Base-by-base conservation (phyloP, 1,139 yeast genomes). In the Trichomonascaceae sp. region DNA sequence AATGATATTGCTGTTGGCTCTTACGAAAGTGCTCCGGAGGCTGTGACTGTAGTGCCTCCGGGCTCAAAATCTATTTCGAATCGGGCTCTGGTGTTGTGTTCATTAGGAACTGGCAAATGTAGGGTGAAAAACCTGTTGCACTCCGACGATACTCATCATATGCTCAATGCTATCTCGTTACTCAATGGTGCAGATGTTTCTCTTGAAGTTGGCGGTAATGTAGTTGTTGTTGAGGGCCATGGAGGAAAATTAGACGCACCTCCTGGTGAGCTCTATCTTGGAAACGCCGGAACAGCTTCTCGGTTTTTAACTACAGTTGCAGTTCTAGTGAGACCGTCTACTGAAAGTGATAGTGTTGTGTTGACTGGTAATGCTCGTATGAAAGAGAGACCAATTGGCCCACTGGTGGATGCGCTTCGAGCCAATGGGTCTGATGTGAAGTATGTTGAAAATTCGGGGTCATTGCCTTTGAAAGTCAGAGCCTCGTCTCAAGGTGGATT, bases 281-380 rank as follows among this genome's bases (percentile, higher is more conserved):
- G 99, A 56, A 93, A 93, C 68, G 99, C 99, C 1, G 99, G 99
- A 62, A 93, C 99, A 48, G 98, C 99, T 5, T 88, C 97, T 8
- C 81, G 99, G 64, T 95, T 93, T 70, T 78, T 93, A 65, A 88
- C 98, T 2, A 82, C 96, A 1, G 91, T 93, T 41, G 96, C 96
- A 13, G 80, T 96, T 19, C 75, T 93, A 55, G 96, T 88, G 6
- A 74, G 77, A 53, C 57, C 66, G 3, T 68, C 82, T 2, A 69
- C 74, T n/a, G 66, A 68, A 9, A 66, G 71, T 3, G 72, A 75
- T 47, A 36, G 17, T 13, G 69, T 90, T 44, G 72, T 83, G 12
- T 77, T 95, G 60, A 93, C 98, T 3, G 99, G 99, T 63, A 93
- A 93, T 68, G 85, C 89, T 46, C 82, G 99, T 71, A 93, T 93